These are phyloP conservation scores for Tolypocladium tundrense DNA, from an alignment of 2,329 filamentous ascomycete species.

Conservation along the genomic window DNA sequence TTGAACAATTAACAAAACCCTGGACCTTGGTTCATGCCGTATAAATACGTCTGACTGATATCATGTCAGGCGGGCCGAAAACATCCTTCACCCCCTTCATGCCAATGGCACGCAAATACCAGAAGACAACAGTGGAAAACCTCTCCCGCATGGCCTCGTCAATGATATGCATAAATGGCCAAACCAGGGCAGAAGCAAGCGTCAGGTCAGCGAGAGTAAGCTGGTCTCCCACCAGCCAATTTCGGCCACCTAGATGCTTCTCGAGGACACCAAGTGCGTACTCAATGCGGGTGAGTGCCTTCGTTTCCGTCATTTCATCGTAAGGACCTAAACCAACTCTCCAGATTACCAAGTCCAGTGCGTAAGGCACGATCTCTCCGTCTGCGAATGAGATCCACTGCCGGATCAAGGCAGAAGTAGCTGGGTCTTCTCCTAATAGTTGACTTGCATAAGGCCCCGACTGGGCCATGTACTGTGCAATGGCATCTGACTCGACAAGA, in stretches of 20 bases:
- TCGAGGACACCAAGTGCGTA: background rate
- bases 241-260: background rate
- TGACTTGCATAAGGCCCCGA: background rate
- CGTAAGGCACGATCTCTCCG: background rate
- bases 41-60: background rate
- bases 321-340: background rate
- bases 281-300: background rate
- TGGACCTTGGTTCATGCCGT: too few relatives aligned
- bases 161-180: background rate
- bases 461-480: background rate
- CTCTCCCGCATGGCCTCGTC: background rate
- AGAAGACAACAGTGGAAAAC: background rate
- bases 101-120: background rate
- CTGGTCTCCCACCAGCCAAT: conserved; percentile 2
- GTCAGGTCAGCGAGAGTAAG: conserved; percentile 1
- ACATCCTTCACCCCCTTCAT: background rate
- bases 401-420: background rate
- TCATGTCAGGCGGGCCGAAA: background rate
- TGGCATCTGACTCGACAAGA: background rate
- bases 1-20: too few relatives aligned
- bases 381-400: conserved; percentile 2
- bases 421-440: background rate
- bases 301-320: background rate
- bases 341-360: conserved; percentile 1
- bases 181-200: background rate